These are phyloP conservation scores for Cadophora malorum DNA, from an alignment of 2,329 filamentous ascomycete genomes.

Conservation along the genomic window DNA sequence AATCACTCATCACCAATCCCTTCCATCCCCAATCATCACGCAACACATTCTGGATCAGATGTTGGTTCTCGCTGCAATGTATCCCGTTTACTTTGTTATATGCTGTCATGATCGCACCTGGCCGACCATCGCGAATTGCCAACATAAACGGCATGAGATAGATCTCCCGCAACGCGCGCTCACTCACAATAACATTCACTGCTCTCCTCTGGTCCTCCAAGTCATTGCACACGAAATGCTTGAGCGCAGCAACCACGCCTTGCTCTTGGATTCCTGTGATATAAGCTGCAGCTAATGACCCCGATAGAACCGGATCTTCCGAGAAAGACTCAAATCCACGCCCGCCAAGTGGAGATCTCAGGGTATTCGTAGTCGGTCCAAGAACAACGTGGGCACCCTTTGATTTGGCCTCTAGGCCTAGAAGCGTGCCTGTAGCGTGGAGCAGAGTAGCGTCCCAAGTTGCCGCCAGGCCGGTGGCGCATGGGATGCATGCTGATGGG, in stretches of 20 bases:
- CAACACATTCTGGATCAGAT: conserved; percentile 49
- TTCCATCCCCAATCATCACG: conserved; percentile 54
- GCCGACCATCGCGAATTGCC: conserved; percentile 50
- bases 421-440: conserved; percentile 66
- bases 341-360: conserved; percentile 55
- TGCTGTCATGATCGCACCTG: conserved; percentile 54
- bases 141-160: conserved; percentile 55
- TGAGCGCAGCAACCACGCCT: conserved; percentile 52
- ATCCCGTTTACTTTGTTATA: conserved; percentile 55
- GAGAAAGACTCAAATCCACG: conserved; percentile 56
- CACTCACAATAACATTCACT: conserved; percentile 47
- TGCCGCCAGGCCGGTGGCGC: conserved; percentile 58
- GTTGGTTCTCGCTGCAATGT: conserved; percentile 51
- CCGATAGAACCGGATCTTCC: conserved; percentile 55
- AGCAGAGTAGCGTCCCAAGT: conserved; percentile 71
- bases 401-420: conserved; percentile 68
- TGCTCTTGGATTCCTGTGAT: conserved; percentile 52
- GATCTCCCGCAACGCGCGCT: conserved; percentile 50
- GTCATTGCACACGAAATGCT: conserved; percentile 56
- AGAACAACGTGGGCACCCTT: conserved; percentile 77
- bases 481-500: conserved; percentile 54
- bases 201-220: conserved; percentile 48
- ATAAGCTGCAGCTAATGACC: conserved; percentile 51
- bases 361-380: conserved; percentile 64
- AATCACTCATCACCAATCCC: conserved; percentile 56